Conservation (phyloP, 2,329 filamentous ascomycete genomes). For the Curvularia sp. region DNA sequence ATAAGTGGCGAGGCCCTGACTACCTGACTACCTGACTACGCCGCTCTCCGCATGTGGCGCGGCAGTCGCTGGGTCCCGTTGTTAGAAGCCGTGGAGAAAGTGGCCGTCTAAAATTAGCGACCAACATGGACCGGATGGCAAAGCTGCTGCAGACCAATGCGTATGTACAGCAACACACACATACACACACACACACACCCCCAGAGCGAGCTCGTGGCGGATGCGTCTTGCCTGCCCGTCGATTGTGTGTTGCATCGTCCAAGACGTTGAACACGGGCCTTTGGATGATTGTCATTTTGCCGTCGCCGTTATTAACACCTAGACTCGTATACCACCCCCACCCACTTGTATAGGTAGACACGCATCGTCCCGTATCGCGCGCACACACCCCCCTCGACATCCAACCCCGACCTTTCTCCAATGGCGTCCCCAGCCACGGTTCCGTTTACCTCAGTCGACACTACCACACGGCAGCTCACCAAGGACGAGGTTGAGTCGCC, state of each 20-base stretch:
- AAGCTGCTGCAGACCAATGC: conserved; percentile 26
- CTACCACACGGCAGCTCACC: conserved; percentile 38
- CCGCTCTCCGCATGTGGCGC: conserved; percentile 13
- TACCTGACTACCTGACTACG: too few relatives aligned
- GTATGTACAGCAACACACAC: conserved; percentile 19
- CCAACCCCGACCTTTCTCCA: conserved; percentile 31
- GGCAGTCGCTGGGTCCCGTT: conserved; percentile 12
- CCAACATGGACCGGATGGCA: conserved; percentile 12
- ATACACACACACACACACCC: conserved; percentile 19
- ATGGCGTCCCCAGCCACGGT: conserved; percentile 48
- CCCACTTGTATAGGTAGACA: conserved; percentile 35
- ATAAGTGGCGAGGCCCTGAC: conserved; percentile 3
- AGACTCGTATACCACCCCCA: conserved; percentile 45
- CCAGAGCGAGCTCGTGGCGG: conserved; percentile 24
- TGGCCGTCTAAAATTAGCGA: conserved; percentile 31
- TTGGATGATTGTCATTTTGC: conserved; percentile 39
- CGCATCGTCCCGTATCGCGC: conserved; percentile 37
- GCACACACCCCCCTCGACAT: conserved; percentile 21
- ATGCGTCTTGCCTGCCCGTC: conserved; percentile 22
- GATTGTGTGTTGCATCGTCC: conserved; percentile 32
- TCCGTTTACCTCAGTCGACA: conserved; percentile 55
- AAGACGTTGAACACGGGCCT: conserved; percentile 37
- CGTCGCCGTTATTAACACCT: conserved; percentile 42
- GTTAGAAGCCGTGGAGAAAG: conserved; percentile 17
- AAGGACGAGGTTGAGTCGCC: conserved; percentile 56